These are phyloP conservation scores for Trichosanthes truncata DNA, from an alignment of 306 rosid genomes.

Conservation along the genomic window DNA sequence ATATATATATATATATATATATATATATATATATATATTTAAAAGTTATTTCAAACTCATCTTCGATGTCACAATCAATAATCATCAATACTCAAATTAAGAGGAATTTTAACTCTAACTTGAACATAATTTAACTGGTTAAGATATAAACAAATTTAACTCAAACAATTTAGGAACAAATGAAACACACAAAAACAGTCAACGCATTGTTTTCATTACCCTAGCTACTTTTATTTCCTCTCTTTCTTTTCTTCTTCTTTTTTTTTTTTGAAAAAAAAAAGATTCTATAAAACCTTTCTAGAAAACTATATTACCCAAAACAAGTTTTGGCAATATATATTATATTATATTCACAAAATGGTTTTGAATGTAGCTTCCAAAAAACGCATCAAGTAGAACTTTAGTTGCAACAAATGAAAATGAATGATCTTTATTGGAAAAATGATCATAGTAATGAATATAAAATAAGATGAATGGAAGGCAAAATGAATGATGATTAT, in stretches of 20 bases:
- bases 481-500: conserved; percentile 10
- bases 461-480: conserved; percentile 5
- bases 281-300: neutral
- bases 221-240: neutral
- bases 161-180: too few species aligned
- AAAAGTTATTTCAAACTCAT: too few species aligned
- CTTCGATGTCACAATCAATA: too few species aligned
- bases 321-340: neutral
- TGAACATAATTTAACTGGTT: too few species aligned
- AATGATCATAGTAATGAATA: neutral
- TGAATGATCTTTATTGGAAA: neutral
- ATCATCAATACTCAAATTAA: too few species aligned
- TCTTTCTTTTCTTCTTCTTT: too few species aligned
- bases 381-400: neutral
- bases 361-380: neutral
- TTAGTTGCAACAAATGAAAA: neutral
- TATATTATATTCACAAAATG: neutral
- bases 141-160: too few species aligned
- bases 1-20: too few species aligned
- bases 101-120: too few species aligned
- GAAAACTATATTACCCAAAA: neutral
- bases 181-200: neutral
- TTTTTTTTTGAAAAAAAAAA: too few species aligned
- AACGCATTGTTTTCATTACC: neutral
- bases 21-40: too few species aligned